A percentile compares a stretch with the other conserved stretches of the same genome.
Conservation (phyloP, 176 grass and related monocot genomes). For the Rhynchospora breviuscula region DNA sequence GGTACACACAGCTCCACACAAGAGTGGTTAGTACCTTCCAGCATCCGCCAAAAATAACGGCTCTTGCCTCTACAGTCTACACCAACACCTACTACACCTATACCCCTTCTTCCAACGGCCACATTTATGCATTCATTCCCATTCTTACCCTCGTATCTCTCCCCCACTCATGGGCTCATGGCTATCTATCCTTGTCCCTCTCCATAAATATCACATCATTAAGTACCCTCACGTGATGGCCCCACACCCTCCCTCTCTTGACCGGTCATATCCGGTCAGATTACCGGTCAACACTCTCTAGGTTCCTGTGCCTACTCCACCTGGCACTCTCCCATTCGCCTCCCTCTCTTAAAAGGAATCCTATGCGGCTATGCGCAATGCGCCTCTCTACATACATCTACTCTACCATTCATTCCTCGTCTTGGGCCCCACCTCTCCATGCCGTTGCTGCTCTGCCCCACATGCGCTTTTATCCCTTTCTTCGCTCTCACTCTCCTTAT, state of each 20-base stretch:
- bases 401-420: neutral
- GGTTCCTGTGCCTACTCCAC: conserved; percentile 2
- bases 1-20: neutral
- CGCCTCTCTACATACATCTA: neutral
- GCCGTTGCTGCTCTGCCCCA: conserved; percentile 18
- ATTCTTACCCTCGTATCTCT: neutral
- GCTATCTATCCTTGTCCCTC: neutral
- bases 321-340: neutral
- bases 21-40: neutral
- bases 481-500: conserved; percentile 16
- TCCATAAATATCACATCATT: conserved; percentile 25
- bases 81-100: neutral
- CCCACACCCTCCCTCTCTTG: neutral
- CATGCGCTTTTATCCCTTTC: neutral
- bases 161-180: conserved; percentile 1
- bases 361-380: neutral
- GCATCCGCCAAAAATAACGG: conserved; percentile 25
- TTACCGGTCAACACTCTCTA: neutral
- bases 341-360: conserved; percentile 1
- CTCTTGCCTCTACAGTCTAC: conserved; percentile 25
- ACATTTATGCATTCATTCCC: conserved; percentile 12
- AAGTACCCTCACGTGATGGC: conserved; percentile 27
- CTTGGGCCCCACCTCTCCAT: neutral
- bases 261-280: conserved; percentile 30
- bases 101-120: conserved; percentile 19